Evolutionary conservation across 129 eudicot species (phyloP), one percentile per base, ranked within the genome.

Genomic region (Chrysanthemum lavandulifolium): DNA sequence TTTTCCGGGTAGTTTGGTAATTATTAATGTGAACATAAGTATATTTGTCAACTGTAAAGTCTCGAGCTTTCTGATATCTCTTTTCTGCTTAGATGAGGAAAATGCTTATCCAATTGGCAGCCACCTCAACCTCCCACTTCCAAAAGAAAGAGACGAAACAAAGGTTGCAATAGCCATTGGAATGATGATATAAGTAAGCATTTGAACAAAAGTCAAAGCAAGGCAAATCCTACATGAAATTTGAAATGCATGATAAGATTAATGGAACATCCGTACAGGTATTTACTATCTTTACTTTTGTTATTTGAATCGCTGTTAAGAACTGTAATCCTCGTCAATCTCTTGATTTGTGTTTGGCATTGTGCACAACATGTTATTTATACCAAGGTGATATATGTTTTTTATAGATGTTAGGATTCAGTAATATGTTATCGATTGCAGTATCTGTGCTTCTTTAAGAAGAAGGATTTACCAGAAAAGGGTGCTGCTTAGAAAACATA

Each of bases 71-170:
- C 49, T 73, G 60, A 15, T 48, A 45, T 60, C 11, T 23, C 12
- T 19, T 29, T 16, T 47, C 15, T 72, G 58, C 58, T 45, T 73
- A 13, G 53, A 23, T 47, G 67, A 59, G 25, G 57, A 61, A 40
- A 13, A 73, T 62, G 40, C 31, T 74, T 74, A 74, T 74, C 78
- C 71, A 51, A 50, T 63, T 73, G 63, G 53, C 63, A 73, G 62
- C 63, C 54, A 16, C 53, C 33, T 62, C 78, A 15, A 62, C 27
- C 13, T 51, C 52, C 29, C 63, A 73, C 12, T 13, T n/a, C 21
- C 25, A 68, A 25, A 55, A 25, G 61, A 68, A 69, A 69, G 55
- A 4, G 47, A 53, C 2, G 23, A 27, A 68, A 68, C 27, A 40
- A 40, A 6, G 47, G 10, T 40, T 40, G 47, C 47, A 40, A 40